phyloP scores from a whole-genome alignment of 768 basidiomycete genomes.

The Brasilioporus rufonigricans region DNA sequence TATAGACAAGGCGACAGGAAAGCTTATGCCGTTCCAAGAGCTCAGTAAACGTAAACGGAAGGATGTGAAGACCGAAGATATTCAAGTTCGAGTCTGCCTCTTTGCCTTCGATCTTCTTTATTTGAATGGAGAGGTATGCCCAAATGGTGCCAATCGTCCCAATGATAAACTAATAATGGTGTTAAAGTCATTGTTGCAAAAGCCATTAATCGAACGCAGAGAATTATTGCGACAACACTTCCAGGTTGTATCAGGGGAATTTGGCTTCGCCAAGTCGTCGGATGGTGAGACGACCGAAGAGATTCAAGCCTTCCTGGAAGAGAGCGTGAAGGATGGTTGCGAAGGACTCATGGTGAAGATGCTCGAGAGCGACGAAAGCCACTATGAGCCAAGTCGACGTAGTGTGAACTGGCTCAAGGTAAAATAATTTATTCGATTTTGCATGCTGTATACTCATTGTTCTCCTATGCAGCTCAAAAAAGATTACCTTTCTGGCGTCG shows the following conservation, averaged over 20 bases:
- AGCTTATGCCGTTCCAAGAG: constrained; percentile 97
- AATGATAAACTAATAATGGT: neutral
- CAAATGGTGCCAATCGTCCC: neutral
- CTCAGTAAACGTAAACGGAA: constrained; percentile 92
- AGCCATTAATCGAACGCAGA: constrained; percentile 72
- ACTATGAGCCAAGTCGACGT: constrained; percentile 92
- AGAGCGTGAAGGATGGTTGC: constrained; percentile 96
- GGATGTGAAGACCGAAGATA: constrained; percentile 97
- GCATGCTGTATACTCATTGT: constrained; percentile 1
- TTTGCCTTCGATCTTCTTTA: constrained; percentile 97
- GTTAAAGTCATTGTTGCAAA: constrained; percentile 76
- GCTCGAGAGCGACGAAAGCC: constrained; percentile 88
- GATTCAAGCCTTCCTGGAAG: constrained; percentile 92
- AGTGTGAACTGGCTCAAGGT: constrained; percentile 99
- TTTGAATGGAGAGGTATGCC: constrained; percentile 85
- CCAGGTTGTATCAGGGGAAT: constrained; percentile 80
- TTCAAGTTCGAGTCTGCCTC: constrained; percentile 93
- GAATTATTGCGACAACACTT: constrained; percentile 78
- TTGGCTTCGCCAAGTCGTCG: constrained; percentile 88
- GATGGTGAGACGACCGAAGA: constrained; percentile 90
- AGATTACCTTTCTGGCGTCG: constrained; percentile 94
- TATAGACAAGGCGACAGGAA: constrained; percentile 79
- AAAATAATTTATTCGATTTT: constrained; percentile 1
- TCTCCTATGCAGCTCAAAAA: constrained; percentile 78
- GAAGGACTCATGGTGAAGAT: constrained; percentile 99